Evolutionary conservation across 2,329 filamentous ascomycete species (phyloP), one percentile per base, ranked within the genome.

Genomic region (Sarocladiaceae sp.): DNA sequence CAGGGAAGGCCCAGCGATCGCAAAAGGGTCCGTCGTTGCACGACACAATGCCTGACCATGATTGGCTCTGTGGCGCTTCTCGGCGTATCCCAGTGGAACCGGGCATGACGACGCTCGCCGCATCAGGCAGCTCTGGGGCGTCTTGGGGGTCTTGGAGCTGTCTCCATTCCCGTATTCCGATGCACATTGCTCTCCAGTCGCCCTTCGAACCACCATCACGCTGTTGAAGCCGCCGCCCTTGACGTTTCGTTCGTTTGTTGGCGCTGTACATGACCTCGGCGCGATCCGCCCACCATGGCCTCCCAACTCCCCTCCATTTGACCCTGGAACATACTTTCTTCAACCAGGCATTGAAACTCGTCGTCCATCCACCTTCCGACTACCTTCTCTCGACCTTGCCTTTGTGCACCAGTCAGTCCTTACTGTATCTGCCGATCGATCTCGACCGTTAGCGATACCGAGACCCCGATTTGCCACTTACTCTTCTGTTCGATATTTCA

Each of bases 21-120:
- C 37, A 40, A 20, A 8, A n/a, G 37, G 37, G 8, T n/a, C 37
- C 37, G 10, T 17, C 3, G 37, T 7, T 40, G 17, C 37, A 20
- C 8, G 8, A n/a, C n/a, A n/a, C 37, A 40, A 22, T 12, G 40
- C 40, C n/a, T n/a, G 25, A 20, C 8, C 40, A 4, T 46, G n/a
- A 46, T 46, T 46, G 40, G 40, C 25, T n/a, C 4, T 10, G n/a
- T 4, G 25, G 17, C 17, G 37, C 37, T n/a, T 20, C 20, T 22
- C n/a, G 37, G 40, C 25, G 7, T 17, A 11, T 18, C 11, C 4
- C 26, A 48, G 44, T 48, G 26, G 44, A n/a, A 33, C 17, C 44
- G n/a, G 22, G 44, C 44, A 48, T 48, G 44, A 48, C 44, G 44
- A 48, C 44, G 44, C 44, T 48, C 44, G 44, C 28, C 44, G 18